Base-by-base conservation (phyloP, 371 early-diverging fungal genomes). In the Mucor mucedo region DNA sequence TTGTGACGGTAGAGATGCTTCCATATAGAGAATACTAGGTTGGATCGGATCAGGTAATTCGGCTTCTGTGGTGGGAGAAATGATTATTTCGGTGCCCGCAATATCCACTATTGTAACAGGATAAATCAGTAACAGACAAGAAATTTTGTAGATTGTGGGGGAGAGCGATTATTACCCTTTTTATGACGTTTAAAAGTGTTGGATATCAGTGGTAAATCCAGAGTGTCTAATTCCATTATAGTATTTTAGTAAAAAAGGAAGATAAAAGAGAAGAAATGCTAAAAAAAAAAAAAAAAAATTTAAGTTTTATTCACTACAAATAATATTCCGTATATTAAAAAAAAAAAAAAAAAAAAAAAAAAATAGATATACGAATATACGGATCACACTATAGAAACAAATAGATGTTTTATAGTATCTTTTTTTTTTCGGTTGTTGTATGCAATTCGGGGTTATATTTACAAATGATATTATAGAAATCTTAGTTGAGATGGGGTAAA, bases 401-500 rank as follows among this genome's bases (percentile, higher is more conserved):
- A 53, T 53, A 53, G 16, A 35, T 4, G 14, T 21, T 21, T 21
- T 1, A 21, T 21, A 21, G 21, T 21, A 21, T 21, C 21, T 21
- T 21, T 21, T 21, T 21, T 14, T 32, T 7, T 33, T 52, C 52
- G 52, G 52, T 38, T n/a, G 40, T 55, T 40, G 39, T 33, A 40
- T 40, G 3, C 5, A 28, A 27, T 41, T n/a, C 11, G 4, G 40
- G 16, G 27, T 55, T 13, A 38, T 33, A 16, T 11, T 38, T 53
- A n/a, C 38, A 27, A 21, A 21, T 54, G 3, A 53, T 53, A 13
- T 72, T 83, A 90, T 30, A 91, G 69, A 65, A 85, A 93, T 28
- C 91, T 82, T n/a, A 93, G 73, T 68, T 94, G 92, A 5, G 91
- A 85, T 28, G 89, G 86, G 7, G 91, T 85, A 66, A 92, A 91